Evolutionary conservation across 2,329 filamentous ascomycete species (phyloP), one percentile per base, ranked within the genome.

Genomic region (Rasamsonia emersonii): DNA sequence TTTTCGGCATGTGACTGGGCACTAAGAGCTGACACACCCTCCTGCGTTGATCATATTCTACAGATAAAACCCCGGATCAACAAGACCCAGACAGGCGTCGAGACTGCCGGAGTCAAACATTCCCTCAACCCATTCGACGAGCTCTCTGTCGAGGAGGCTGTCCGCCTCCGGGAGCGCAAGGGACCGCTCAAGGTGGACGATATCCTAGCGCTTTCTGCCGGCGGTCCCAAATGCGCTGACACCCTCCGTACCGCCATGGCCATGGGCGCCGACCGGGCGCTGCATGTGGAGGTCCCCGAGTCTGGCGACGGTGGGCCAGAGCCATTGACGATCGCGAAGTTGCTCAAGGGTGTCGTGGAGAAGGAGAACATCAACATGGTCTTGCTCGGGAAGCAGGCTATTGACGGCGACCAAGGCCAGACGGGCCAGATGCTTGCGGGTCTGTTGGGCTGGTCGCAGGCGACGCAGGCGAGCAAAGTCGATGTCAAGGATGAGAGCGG

Each of bases 71-170:
- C 77, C 32, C 75, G 77, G 45, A 75, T 81, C 54, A 81, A 80
- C 67, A 77, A 77, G 47, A 58, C 77, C 43, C 71, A 77, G 64
- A 95, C 89, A 40, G 89, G 78, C 55, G 82, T 98, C 64, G 89
- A 95, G 65, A 94, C 84, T 34, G 73, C 80, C 43, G 84, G 84
- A 47, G 86, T 96, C 54, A 96, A 96, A 67, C 89, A 96, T 73
- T 88, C 81, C 58, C 89, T 98, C 77, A 98, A 96, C 72, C 91
- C 91, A 13, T 98, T 98, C 66, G 91, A 98, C 70, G 91, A 98
- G 63, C 83, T 98, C 53, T 93, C 86, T 25, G 79, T 98, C 61
- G 91, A 98, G 67, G 91, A 96, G 68, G 85, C 88, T 31, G 84
- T 95, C 31, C 86, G 85, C 24, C 82, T 98, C 56, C 88, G 91